Base-by-base conservation (phyloP, 1,284 basidiomycete species). In the Boletellus deceptivus region DNA sequence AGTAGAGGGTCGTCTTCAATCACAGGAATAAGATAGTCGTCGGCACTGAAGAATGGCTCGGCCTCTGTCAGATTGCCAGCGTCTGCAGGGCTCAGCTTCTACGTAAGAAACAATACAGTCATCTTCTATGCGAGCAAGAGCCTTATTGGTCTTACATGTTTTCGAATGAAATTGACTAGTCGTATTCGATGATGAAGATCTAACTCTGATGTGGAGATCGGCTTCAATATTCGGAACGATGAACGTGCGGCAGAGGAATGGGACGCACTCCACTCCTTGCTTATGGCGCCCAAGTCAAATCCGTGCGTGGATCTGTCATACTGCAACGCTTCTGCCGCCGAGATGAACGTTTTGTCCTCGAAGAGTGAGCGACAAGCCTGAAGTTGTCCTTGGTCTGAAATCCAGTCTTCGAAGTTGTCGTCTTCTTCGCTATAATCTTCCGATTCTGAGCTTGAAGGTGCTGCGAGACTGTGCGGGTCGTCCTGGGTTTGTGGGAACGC, bases 151-250 rank as follows among this genome's bases (percentile, higher is more conserved):
- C 63, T 52, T 45, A 84, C 85, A 62, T 83, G 75, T 71, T 83
- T 87, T 49, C 93, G 76, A 59, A 96, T 92, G 67, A 82, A 90
- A 69, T 97, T 96, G 67, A 97, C 83, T 47, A 97, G 70, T 42
- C 89, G 81, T 59, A 93, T 87, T 17, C 82, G 73, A 40, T 82
- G 81, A 69, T 93, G 85, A 54, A 86, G 82, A 65, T 82, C 80
- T 27, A 83, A 66, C 1, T 72, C 82, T 83, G 55, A 25, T 46
- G 34, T 48, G 18, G 25, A n/a, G 41, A 40, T 51, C 40, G 48
- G 53, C 20, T 18, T 53, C 31, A 54, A n/a, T 48, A 44, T 27
- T 27, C 35, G 40, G 16, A 18, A 25, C 6, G n/a, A 44, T n/a
- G 16, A 35, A 40, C 36, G 22, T 24, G 14, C 5, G 18, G 39